Base-by-base conservation (phyloP, 805 yeast species). In the Saturnispora galanensis region DNA sequence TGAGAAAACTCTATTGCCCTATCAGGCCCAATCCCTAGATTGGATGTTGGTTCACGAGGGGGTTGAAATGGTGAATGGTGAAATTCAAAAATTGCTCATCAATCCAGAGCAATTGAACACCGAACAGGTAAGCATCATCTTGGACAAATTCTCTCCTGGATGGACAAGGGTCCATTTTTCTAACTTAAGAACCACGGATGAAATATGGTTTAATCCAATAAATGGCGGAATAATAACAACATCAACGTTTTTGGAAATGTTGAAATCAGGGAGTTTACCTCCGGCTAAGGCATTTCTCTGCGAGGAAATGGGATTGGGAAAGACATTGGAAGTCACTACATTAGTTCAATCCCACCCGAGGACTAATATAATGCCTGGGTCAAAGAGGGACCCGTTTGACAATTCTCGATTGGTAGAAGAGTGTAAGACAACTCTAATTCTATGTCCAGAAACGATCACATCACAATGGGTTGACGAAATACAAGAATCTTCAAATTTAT, bases 301-400 rank as follows among this genome's bases (percentile, higher is more conserved):
- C 1, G 98, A 90, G 56, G 98, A 93, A 61, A 93, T 93, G 98
- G 98, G 98, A 0, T 70, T 93, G 7, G 98, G 98, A 0, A 93
- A 93, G 57, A 90, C 98, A 0, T 79, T 93, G 4, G 98, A 93
- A 58, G 68, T 88, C 11, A 68, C 85, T 2, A 69, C 95, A 0
- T 64, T 90, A 34, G 63, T 83, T 0, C 56, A 78, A 2, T 56
- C 79, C 41, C 82, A 93, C 58, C 78, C 67, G 30, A 63, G 96
- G 12, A 69, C 71, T 16, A 11, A 36, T 0, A 13, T 41, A 1
- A 44, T 35, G 12, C 50, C 56, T 4, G 46, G 36, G 36, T 62
- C 15, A 57, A 63, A 53, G 47, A 58, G 46, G 44, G 76, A 61
- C 63, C 49, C 49, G 56, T 71, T 52, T 63, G 70, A 67, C 26